A percentile compares a stretch with the other conserved stretches of the same genome.
Conservation (phyloP, 2,329 filamentous ascomycete species). For the Teratosphaeria zuluensis region DNA sequence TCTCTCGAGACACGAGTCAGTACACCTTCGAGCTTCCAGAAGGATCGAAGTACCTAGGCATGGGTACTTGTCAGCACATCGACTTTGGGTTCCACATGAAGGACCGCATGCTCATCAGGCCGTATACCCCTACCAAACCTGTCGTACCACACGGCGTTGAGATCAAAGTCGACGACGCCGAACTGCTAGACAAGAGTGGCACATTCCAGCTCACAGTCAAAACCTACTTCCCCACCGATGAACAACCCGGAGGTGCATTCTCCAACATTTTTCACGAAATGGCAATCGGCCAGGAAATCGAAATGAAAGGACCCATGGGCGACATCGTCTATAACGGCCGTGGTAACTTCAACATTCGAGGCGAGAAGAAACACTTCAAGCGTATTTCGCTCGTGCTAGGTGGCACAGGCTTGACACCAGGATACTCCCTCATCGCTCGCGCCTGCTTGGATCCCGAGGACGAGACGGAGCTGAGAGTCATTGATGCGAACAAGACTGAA, state of each 20-base stretch:
- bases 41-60: slow-evolving; percentile 33
- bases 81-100: slow-evolving; percentile 44
- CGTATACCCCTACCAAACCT: slow-evolving; percentile 42
- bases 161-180: slow-evolving; percentile 2
- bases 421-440: slow-evolving; percentile 40
- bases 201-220: slow-evolving; percentile 43
- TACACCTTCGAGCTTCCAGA: slow-evolving; percentile 41
- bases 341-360: slow-evolving; percentile 38
- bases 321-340: slow-evolving; percentile 42
- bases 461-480: slow-evolving; percentile 31
- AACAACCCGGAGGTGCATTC: slow-evolving; percentile 45
- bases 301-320: slow-evolving; percentile 43
- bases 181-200: slow-evolving; percentile 24
- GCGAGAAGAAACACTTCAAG: slow-evolving; percentile 32
- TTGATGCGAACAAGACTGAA: slow-evolving; percentile 42
- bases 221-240: slow-evolving; percentile 40
- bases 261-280: slow-evolving; percentile 45
- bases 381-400: slow-evolving; percentile 42
- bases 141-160: slow-evolving; percentile 20
- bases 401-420: slow-evolving; percentile 43
- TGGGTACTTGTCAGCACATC: slow-evolving; percentile 45
- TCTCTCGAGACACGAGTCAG: slow-evolving; percentile 36
- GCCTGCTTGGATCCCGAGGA: slow-evolving; percentile 25
- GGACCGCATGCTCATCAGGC: slow-evolving; percentile 42
- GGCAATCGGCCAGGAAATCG: slow-evolving; percentile 39